These are phyloP conservation scores for Reticulascus tulasneorum DNA, from an alignment of 2,329 filamentous ascomycete species.

Conservation along the genomic window DNA sequence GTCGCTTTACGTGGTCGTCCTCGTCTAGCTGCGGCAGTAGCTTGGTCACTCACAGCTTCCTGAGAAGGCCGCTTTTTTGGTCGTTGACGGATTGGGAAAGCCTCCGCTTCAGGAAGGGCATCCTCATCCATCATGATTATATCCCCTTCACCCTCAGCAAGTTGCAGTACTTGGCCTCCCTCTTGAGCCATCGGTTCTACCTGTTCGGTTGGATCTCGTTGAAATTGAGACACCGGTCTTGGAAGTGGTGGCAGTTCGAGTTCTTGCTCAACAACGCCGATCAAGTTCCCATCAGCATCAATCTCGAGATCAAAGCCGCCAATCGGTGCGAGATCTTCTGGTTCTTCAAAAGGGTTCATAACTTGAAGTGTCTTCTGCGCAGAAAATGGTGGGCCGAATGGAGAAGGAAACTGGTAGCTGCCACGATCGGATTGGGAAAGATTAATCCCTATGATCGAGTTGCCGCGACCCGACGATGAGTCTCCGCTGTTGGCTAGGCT, in stretches of 20 bases:
- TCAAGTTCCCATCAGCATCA: slow-evolving; percentile 47
- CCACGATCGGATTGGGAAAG: slow-evolving; percentile 28
- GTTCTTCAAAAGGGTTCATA: slow-evolving; percentile 28
- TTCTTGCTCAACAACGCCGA: slow-evolving; percentile 36
- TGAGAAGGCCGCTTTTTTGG: too few species aligned
- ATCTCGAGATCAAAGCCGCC: slow-evolving; percentile 44
- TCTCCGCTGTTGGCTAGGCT: slow-evolving; percentile 31
- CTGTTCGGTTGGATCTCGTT: too few species aligned
- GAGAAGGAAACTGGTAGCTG: slow-evolving; percentile 27
- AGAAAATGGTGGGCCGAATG: slow-evolving; percentile 25
- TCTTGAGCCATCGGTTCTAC: slow-evolving; percentile 10
- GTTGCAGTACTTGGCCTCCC: slow-evolving; percentile 6
- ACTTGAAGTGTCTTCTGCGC: slow-evolving; percentile 14
- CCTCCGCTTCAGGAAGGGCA: neutral
- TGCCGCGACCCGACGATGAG: slow-evolving; percentile 23
- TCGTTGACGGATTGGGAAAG: neutral
- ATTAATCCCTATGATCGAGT: slow-evolving; percentile 24
- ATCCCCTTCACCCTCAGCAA: neutral
- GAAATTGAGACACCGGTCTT: slow-evolving; percentile 4
- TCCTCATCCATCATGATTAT: neutral
- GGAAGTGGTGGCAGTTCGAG: slow-evolving; percentile 40
- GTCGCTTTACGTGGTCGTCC: too few species aligned
- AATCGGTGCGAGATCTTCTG: slow-evolving; percentile 32
- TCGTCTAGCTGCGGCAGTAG: slow-evolving; percentile 1
- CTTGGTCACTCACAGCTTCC: neutral